Base-by-base conservation (phyloP, 768 basidiomycete genomes). In the Kwoniella pini region DNA sequence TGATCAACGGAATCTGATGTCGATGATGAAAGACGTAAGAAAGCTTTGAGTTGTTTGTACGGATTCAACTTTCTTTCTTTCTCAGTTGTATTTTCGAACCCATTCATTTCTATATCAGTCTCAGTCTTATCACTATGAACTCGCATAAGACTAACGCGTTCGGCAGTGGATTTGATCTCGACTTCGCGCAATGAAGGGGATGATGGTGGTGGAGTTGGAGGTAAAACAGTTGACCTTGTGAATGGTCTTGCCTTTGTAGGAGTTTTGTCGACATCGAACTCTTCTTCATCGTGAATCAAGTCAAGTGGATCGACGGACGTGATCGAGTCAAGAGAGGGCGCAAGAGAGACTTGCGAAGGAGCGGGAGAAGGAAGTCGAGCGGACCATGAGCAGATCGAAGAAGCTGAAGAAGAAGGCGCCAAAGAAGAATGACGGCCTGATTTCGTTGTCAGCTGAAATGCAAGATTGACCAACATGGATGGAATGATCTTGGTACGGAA, bases 11-110 rank as follows among this genome's bases (percentile, higher is more conserved):
- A 52, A 7, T 39, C 45, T 17, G 63, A 56, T 7, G 56, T 48
- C 7, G 63, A 26, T 10, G 69, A 70, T 0, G 74, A 77, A 17
- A 76, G 65, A 22, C 72, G 68, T 13, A 78, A 60, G 36, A 63
- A 65, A 9, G 72, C 57, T 56, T 78, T 78, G 28, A 78, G 62
- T 38, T 65, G 62, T 45, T 77, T 76, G 68, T 77, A 78, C 9
- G 70, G 64, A 55, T 75, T 75, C 36, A 54, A 62, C 46, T 54
- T 55, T 27, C 21, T 60, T 22, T 50, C 55, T 44, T 54, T 60
- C 7, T 38, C 50, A 13, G 11, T 6, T 5, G 9, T 17, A 19
- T 19, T 36, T 15, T 57, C 60, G 9, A 43, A 46, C 24, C 55
- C 52, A 5, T 54, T 42, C 19, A 36, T 33, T 11, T 52, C 59